Percentiles rank a stretch among this genome's conserved stretches.
phyloP scores from a whole-genome alignment of 805 yeast species.

The Zygosaccharomyces pseudorouxii region DNA sequence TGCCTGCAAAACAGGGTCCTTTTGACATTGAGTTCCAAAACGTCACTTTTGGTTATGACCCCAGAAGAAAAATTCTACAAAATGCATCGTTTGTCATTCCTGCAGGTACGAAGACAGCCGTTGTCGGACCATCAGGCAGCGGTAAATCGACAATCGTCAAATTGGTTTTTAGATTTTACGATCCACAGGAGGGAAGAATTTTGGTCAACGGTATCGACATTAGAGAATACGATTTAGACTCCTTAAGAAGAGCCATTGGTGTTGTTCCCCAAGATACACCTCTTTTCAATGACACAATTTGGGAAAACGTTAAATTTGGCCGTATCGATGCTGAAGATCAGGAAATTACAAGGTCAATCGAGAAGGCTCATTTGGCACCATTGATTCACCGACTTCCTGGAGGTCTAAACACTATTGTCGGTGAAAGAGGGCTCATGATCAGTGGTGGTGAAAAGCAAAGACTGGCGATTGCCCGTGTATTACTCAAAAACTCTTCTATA shows the following conservation, averaged over 20 bases:
- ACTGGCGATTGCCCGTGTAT: constrained; percentile 86
- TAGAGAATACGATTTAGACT: constrained; percentile 64
- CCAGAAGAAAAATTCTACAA: constrained; percentile 76
- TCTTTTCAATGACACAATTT: constrained; percentile 81
- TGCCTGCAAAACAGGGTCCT: constrained; percentile 39
- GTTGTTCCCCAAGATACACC: constrained; percentile 99
- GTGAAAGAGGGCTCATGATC: constrained; percentile 98
- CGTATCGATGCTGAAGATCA: constrained; percentile 64
- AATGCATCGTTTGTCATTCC: constrained; percentile 84
- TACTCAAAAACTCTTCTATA: constrained; percentile 80
- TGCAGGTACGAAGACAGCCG: constrained; percentile 85
- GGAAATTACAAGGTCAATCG: constrained; percentile 61
- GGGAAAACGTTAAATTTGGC: constrained; percentile 87
- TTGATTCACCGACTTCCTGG: constrained; percentile 72
- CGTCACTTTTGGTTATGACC: constrained; percentile 88
- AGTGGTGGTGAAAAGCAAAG: constrained; percentile 99
- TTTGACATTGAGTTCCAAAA: constrained; percentile 86
- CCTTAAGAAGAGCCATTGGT: constrained; percentile 70
- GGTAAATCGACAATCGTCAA: constrained; percentile 90
- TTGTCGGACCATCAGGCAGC: constrained; percentile 95
- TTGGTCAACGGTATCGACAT: constrained; percentile 87
- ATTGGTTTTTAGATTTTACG: constrained; percentile 85
- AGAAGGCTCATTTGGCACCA: constrained; percentile 61
- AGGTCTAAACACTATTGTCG: constrained; percentile 82
- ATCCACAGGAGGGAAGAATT: constrained; percentile 71